Evolutionary conservation across 2,329 filamentous ascomycete species (phyloP).

Genomic region (Aspergillus neotritici): DNA sequence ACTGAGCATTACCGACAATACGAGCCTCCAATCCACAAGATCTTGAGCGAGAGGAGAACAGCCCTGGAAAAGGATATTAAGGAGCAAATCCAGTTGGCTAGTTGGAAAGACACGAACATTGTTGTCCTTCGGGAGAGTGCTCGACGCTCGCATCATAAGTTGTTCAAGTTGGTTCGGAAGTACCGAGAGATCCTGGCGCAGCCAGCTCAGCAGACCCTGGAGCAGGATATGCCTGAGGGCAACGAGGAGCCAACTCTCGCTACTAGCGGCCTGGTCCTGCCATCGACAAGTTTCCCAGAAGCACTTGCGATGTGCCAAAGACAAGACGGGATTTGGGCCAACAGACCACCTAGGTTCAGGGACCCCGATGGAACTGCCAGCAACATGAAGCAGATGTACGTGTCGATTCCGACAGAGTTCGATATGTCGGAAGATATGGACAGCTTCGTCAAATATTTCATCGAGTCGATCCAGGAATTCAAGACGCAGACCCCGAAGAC

Average conservation of each 20-base stretch:
- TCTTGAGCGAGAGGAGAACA: constrained; percentile 61
- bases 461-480: constrained; percentile 64
- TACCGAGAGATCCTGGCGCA: constrained; percentile 75
- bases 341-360: constrained; percentile 59
- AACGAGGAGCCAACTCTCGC: constrained; percentile 25
- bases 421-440: constrained; percentile 58
- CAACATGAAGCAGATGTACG: constrained; percentile 65
- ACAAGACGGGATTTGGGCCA: constrained; percentile 31
- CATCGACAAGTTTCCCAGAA: constrained; percentile 22
- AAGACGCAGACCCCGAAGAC: constrained; percentile 74
- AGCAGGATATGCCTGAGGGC: constrained; percentile 29
- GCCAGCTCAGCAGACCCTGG: constrained; percentile 59
- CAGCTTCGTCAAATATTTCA: constrained; percentile 63
- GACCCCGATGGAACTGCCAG: constrained; percentile 64
- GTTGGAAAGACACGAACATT: constrained; percentile 98
- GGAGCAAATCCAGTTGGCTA: constrained; percentile 85
- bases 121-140: constrained; percentile 83
- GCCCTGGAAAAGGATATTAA: constrained; percentile 87
- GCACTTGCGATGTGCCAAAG: constrained; percentile 30
- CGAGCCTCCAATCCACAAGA: constrained; percentile 58
- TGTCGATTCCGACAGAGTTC: constrained; percentile 48
- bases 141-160: constrained; percentile 79
- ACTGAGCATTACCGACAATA: constrained; percentile 69
- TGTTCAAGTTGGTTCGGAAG: constrained; percentile 86
- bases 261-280: constrained; percentile 8